phyloP scores from a whole-genome alignment of 139 green algal genomes.

The Tetratostichococcus sp. region DNA sequence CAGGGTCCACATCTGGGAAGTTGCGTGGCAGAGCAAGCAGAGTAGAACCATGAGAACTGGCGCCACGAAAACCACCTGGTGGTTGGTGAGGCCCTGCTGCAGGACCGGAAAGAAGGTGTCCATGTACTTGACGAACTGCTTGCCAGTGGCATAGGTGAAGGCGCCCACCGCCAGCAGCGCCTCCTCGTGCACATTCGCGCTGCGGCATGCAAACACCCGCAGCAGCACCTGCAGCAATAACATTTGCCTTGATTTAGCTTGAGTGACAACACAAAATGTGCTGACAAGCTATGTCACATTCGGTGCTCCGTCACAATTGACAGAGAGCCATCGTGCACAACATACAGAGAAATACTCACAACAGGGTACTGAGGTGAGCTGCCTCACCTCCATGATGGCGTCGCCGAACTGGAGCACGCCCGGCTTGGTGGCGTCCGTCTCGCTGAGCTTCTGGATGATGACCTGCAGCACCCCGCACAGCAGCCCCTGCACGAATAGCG shows the following conservation, averaged over 20 bases:
- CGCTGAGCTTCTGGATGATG: conserved; percentile 82
- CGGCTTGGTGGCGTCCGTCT: conserved; percentile 58
- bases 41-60: no score
- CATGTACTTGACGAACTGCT: conserved; percentile 93
- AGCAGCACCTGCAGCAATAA: conserved; percentile 16
- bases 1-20: no score
- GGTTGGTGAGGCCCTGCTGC: conserved; percentile 78
- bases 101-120: conserved; percentile 77
- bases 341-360: no score
- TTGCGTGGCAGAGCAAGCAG: no score
- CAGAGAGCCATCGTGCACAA: no score
- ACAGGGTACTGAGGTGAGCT: no score
- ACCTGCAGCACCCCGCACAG: conserved; percentile 91
- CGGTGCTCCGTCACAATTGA: no score
- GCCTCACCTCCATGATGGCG: conserved; percentile 64
- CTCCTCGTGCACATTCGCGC: conserved; percentile 85
- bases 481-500: conserved; percentile 65
- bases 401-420: conserved; percentile 74
- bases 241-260: conserved; percentile 66
- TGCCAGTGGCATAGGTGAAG: conserved; percentile 72
- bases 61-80: no score
- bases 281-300: no score
- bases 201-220: conserved; percentile 38
- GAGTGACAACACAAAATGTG: no score
- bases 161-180: conserved; percentile 90